Evolutionary conservation across 495 filamentous ascomycete genomes (phyloP).

Genomic region (Aspergillus affinis): DNA sequence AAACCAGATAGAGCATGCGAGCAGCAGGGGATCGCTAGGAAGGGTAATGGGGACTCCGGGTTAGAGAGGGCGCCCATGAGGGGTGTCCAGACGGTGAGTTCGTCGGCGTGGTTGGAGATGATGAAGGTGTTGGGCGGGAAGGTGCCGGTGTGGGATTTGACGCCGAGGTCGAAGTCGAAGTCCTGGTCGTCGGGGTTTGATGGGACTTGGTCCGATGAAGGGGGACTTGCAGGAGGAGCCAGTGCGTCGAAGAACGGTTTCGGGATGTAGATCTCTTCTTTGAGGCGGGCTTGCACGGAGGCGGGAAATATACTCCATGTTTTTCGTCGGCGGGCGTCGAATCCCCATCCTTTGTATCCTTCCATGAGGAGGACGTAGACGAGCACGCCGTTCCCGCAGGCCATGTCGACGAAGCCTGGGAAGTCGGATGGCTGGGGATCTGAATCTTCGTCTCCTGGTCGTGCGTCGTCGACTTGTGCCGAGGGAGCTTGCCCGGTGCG

Average conservation of each 20-base stretch:
- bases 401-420: constrained; percentile 92
- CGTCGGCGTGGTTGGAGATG: constrained; percentile 94
- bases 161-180: constrained; percentile 16
- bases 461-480: no score
- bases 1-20: constrained; percentile 80
- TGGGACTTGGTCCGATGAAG: no score
- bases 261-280: constrained; percentile 75
- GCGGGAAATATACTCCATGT: constrained; percentile 73
- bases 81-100: constrained; percentile 94
- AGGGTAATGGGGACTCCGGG: constrained; percentile 53
- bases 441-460: no score
- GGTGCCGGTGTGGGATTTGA: constrained; percentile 61
- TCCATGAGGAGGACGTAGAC: constrained; percentile 79
- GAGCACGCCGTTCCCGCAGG: constrained; percentile 93
- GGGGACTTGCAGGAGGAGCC: not conserved
- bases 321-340: constrained; percentile 81
- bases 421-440: constrained; percentile 39
- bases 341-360: constrained; percentile 84
- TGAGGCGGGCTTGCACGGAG: constrained; percentile 54
- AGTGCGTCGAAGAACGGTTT: constrained; percentile 45
- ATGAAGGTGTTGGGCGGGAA: constrained; percentile 82
- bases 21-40: constrained; percentile 92
- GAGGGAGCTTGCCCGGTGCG: not conserved
- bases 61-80: constrained; percentile 75
- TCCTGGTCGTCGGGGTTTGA: not conserved